Conservation (phyloP, 257 asterid genomes). For the Ballota nigra region DNA sequence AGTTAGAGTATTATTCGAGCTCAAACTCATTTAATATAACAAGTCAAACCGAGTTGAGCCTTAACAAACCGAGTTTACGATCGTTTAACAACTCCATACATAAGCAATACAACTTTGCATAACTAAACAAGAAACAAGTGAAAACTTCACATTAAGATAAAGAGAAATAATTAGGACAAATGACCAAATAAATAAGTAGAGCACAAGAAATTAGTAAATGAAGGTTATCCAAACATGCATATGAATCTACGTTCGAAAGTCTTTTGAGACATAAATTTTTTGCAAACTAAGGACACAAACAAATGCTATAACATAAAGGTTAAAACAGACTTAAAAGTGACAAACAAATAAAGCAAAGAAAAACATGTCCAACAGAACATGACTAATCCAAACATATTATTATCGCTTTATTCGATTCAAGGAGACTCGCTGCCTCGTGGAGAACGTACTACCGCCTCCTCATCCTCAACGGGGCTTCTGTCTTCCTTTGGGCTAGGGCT, state of each 20-base stretch:
- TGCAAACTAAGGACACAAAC: background rate
- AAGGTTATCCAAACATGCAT: background rate
- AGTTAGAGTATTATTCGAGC: no score
- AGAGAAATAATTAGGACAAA: no score
- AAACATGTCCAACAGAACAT: background rate
- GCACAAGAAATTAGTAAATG: no score
- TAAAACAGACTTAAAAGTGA: background rate
- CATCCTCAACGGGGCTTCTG: conserved; percentile 53
- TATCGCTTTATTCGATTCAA: conserved; percentile 25
- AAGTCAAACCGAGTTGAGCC: no score
- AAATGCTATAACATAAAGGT: background rate
- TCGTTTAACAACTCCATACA: no score
- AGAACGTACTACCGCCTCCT: conserved; percentile 39
- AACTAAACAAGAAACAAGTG: no score
- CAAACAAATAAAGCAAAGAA: background rate
- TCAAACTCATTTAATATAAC: no score
- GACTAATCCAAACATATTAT: conserved; percentile 1
- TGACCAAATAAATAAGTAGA: no score
- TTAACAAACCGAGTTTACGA: no score
- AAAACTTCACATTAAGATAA: no score
- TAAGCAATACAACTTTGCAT: no score
- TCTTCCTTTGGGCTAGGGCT: conserved; percentile 61
- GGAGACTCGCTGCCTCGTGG: conserved; percentile 74
- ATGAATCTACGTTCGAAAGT: background rate
- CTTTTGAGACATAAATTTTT: background rate